Percentiles rank a stretch among this genome's conserved stretches.
These are phyloP conservation scores for Cubamyces lactineus DNA, from an alignment of 768 basidiomycete species.

Conservation along the genomic window DNA sequence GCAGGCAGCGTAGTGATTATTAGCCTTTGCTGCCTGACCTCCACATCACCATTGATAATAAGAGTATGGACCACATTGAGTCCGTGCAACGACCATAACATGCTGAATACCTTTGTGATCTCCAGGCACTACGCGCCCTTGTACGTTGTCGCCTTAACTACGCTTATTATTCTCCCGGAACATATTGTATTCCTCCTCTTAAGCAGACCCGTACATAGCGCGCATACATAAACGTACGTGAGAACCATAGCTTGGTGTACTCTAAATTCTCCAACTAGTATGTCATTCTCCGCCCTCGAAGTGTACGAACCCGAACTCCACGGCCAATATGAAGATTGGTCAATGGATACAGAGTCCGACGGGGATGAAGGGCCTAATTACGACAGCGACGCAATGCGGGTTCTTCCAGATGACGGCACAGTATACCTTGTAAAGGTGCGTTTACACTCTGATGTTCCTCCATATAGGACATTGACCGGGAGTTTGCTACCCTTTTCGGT, in stretches of 20 bases:
- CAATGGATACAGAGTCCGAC: neutral
- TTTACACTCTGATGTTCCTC: too few relatives aligned
- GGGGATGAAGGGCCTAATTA: neutral
- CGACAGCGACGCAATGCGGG: conserved; percentile 3
- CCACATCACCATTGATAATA: neutral
- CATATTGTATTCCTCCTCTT: neutral
- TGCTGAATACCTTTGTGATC: neutral
- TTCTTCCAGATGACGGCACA: neutral
- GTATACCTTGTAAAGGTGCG: conserved; percentile 9
- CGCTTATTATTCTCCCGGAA: neutral
- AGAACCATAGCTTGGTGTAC: neutral
- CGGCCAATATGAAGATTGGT: conserved; percentile 8
- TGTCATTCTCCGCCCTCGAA: conserved; percentile 6
- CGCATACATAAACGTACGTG: neutral
- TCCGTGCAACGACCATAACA: neutral
- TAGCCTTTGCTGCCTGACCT: neutral
- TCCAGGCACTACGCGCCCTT: neutral
- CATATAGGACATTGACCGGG: neutral
- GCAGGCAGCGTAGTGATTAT: neutral
- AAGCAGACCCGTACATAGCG: neutral
- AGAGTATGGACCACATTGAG: neutral
- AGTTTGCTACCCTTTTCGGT: neutral
- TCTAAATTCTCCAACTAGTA: neutral
- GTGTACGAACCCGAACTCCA: conserved; percentile 1
- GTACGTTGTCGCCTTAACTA: neutral